Percentiles rank a stretch among this genome's conserved stretches.
phyloP scores from a whole-genome alignment of 2,329 filamentous ascomycete genomes.

The Phaeoacremonium minimum region DNA sequence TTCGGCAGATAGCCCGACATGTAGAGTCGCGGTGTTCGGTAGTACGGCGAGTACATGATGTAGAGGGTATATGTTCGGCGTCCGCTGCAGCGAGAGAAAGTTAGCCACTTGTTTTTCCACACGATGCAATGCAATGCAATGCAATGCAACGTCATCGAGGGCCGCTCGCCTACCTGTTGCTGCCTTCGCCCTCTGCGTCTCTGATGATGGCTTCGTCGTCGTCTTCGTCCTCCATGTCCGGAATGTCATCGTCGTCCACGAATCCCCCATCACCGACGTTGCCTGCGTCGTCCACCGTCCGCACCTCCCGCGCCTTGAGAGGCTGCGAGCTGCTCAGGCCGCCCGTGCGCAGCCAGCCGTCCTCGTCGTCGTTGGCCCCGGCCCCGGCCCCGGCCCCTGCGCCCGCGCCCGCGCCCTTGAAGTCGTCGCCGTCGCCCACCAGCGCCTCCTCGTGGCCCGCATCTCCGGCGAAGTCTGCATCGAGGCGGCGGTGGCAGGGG shows the following conservation, averaged over 20 bases:
- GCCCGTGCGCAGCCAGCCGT: conserved; percentile 89
- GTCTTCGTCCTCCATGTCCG: conserved; percentile 97
- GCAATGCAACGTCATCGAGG: too few species aligned
- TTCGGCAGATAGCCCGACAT: conserved; percentile 82
- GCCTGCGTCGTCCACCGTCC: conserved; percentile 84
- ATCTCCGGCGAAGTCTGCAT: conserved; percentile 89
- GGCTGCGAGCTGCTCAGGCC: conserved; percentile 72
- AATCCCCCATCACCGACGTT: conserved; percentile 74
- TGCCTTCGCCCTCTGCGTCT: conserved; percentile 52
- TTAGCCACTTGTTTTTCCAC: not conserved
- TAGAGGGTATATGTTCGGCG: conserved; percentile 96
- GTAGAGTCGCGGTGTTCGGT: conserved; percentile 91
- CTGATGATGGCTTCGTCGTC: conserved; percentile 95
- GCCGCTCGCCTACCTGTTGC: conserved; percentile 46
- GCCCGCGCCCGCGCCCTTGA: conserved; percentile 35
- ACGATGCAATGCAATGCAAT: conserved; percentile 5
- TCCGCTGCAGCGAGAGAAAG: conserved; percentile 45
- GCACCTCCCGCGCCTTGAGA: conserved; percentile 72
- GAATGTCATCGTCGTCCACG: conserved; percentile 77
- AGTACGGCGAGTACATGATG: conserved; percentile 96
- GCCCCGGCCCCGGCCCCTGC: too few species aligned
- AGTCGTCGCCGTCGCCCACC: conserved; percentile 72
- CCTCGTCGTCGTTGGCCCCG: conserved; percentile 75
- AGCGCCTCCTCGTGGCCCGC: conserved; percentile 82
- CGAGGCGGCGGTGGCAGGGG: conserved; percentile 84